phyloP scores from a whole-genome alignment of 108 stramenopile genomes.

The Conticribra guillardii region DNA sequence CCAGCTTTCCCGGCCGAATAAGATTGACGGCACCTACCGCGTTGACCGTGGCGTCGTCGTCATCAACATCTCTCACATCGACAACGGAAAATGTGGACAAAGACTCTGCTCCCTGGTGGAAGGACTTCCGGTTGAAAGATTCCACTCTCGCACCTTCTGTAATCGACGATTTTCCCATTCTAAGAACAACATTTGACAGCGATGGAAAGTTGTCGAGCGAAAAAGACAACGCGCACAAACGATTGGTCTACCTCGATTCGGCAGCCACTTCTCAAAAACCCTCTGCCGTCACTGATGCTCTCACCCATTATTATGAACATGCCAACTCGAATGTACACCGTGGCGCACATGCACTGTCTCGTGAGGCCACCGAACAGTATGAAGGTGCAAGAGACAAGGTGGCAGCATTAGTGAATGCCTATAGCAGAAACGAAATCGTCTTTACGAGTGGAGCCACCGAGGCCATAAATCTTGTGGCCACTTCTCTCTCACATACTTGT shows the following conservation, averaged over 20 bases:
- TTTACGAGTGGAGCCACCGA: constrained; percentile 95
- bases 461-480: constrained; percentile 91
- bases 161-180: constrained; percentile 48
- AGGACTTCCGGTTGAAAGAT: constrained; percentile 42
- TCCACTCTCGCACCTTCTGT: constrained; percentile 39
- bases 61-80: too few relatives aligned
- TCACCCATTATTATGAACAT: constrained; percentile 71
- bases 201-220: constrained; percentile 32
- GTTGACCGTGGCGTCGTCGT: too few relatives aligned
- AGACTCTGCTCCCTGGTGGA: constrained; percentile 57
- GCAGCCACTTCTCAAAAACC: constrained; percentile 98
- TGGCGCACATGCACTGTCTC: constrained; percentile 89
- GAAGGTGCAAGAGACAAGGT: constrained; percentile 88
- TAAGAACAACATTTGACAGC: constrained; percentile 31
- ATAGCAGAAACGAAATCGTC: constrained; percentile 83
- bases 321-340: constrained; percentile 95
- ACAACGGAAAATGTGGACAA: too few relatives aligned
- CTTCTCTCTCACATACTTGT: constrained; percentile 58
- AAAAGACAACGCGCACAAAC: constrained; percentile 27
- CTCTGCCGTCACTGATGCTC: constrained; percentile 71
- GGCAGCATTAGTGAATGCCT: constrained; percentile 79
- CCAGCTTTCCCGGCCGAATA: too few relatives aligned
- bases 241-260: constrained; percentile 92
- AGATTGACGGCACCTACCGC: too few relatives aligned
- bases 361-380: constrained; percentile 88